A percentile compares a stretch with the other conserved stretches of the same genome.
Conservation (phyloP, 2,329 filamentous ascomycete species). For the Calonectria ilicicola region DNA sequence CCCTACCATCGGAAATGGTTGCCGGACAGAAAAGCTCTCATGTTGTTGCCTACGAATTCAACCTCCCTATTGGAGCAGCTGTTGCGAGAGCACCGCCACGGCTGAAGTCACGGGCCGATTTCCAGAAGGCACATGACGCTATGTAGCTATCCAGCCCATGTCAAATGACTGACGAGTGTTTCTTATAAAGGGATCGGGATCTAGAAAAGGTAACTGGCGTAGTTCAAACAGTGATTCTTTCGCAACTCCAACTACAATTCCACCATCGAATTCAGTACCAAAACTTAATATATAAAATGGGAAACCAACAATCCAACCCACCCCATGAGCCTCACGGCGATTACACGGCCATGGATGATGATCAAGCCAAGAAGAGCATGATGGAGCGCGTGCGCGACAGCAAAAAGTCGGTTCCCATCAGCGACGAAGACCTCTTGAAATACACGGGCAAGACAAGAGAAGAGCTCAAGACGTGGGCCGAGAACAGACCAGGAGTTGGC, state of each 20-base stretch:
- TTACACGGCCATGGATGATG: constrained; percentile 11
- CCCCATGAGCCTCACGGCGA: neutral
- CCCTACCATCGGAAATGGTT: too few species aligned
- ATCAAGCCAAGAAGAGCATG: constrained; percentile 38
- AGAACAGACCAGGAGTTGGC: constrained; percentile 52
- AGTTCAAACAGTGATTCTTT: neutral
- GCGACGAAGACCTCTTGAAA: constrained; percentile 54
- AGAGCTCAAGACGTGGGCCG: constrained; percentile 52
- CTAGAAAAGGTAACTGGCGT: neutral
- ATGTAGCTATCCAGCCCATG: neutral
- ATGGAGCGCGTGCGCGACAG: constrained; percentile 46
- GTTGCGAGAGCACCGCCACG: neutral
- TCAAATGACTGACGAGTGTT: neutral
- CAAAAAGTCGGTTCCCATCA: constrained; percentile 47
- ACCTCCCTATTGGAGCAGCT: neutral
- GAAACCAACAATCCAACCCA: neutral
- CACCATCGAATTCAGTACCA: neutral
- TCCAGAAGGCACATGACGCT: neutral
- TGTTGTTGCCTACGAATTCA: neutral
- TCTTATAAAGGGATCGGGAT: neutral
- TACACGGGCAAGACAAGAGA: constrained; percentile 55
- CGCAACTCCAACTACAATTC: neutral
- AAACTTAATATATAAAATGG: neutral
- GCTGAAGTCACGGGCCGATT: neutral
- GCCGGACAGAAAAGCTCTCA: neutral